Base-by-base conservation (phyloP, 176 grass and related monocot genomes). In the Triticum timopheevii region DNA sequence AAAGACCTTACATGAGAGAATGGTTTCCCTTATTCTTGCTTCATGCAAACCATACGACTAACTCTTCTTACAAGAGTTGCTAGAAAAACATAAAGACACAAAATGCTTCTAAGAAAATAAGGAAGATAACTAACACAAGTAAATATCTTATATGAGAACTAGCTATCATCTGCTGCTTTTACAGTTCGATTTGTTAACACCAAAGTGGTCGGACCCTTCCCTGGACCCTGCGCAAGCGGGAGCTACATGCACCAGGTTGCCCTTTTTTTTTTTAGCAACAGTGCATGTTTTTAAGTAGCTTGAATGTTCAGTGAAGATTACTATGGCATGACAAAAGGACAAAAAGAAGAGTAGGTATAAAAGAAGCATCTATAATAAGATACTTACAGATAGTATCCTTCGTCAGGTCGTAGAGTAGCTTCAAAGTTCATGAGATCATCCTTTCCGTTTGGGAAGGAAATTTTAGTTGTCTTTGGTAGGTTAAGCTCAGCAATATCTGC, bases 391-490 rank as follows among this genome's bases (percentile, higher is more conserved):
- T 95, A 95, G 77, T 87, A 95, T 86, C 90, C 93, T 84, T 95
- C 93, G 22, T 95, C 90, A 79, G 93, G 93, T 61, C 77, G 80
- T 13, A 95, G 49, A 35, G 59, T 84, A 86, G 83, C 87, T 56
- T 92, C 88, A 12, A 95, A 92, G 61, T 90, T 95, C 93, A 95
- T 95, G 38, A 95, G 84, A 81, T 95, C 88, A 86, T 95, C 93
- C 73, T 95, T 95, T 9, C 93, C 93, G 44, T 95, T 88, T 7
- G 90, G 93, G 54, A 95, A 95, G 34, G 85, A 86, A 78, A 95
- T 90, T 45, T 58, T 86, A 20, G 90, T 95, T 13, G 85, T 92
- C 78, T 88, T 90, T 28, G 93, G 90, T 22, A 92, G 82, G 80
- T 95, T 95, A 61, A 95, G 88, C 34, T 95, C 90, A 40, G 88